Base-by-base conservation (phyloP, 768 basidiomycete species). In the Kwoniella heveanensis region DNA sequence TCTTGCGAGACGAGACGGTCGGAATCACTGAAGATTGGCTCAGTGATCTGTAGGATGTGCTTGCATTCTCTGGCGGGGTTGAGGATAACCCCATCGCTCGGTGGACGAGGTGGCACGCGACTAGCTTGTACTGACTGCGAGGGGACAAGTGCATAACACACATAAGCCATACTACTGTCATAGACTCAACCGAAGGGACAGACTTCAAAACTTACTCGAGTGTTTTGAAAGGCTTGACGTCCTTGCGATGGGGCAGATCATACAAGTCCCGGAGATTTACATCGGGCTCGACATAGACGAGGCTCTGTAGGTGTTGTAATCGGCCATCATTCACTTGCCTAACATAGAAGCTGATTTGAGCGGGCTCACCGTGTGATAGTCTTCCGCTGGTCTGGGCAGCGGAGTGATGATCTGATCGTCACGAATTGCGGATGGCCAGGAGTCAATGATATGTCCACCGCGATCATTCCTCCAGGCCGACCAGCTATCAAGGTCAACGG, bases 391-490 rank as follows among this genome's bases (percentile, higher is more conserved):
- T n/a, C 68, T 36, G 7, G 71, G 71, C 15, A 70, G 54, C 1
- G 69, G 72, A 1, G 72, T 73, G 2, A 39, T 65, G 46, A 73
- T 57, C 15, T 29, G 15, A 1, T 68, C 63, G 44, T 70, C 72
- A 3, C 48, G 39, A 2, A 73, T 36, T 12, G 55, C 27, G 2
- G 64, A 55, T 1, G 65, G 65, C 67, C 69, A 68, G 3, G 29
- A 15, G 17, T 64, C 46, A 22, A 60, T 64, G 13, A 68, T n/a
- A 21, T 29, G 32, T 13, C 54, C 57, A 1, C 72, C 72, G 36
- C 57, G 44, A 8, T 67, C 69, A 25, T 67, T 67, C 13, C 68
- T 66, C 71, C 71, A 73, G 5, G 60, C 55, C 15, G 49, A 46
- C 71, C 71, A 73, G 51, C 70, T 71, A 32, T 7, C n/a, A n/a